Evolutionary conservation across 2,329 filamentous ascomycete species (phyloP).

Genomic region (Chaetomium olivaceum): DNA sequence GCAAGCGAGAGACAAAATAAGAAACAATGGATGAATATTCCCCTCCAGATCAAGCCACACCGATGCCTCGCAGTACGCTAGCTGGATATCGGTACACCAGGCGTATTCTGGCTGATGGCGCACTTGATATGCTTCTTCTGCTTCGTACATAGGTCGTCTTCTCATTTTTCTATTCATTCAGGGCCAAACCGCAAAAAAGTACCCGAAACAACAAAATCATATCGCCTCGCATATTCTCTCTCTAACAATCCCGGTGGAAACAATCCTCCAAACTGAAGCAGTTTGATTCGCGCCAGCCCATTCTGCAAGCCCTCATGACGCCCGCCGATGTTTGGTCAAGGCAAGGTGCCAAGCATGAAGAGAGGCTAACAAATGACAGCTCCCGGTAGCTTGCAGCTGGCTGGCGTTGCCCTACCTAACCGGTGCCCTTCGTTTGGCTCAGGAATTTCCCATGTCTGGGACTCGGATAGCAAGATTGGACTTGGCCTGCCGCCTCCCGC

Average conservation of each 20-base stretch:
- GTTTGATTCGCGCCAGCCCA: neutral
- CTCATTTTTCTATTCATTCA: neutral
- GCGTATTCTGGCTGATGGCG: neutral
- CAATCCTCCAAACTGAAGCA: neutral
- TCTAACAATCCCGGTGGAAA: neutral
- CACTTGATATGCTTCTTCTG: neutral
- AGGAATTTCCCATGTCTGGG: conserved; percentile 2
- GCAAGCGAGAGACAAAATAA: neutral
- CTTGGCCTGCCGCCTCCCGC: conserved; percentile 5
- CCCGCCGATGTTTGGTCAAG: neutral
- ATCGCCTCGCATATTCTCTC: neutral
- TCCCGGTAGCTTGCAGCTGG: conserved; percentile 2
- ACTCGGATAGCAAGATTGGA: conserved; percentile 6
- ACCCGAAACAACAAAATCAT: neutral
- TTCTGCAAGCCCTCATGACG: neutral
- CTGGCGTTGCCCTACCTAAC: neutral
- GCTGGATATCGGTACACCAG: neutral
- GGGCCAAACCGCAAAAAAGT: neutral
- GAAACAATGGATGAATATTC: neutral
- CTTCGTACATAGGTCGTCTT: neutral
- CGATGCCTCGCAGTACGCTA: neutral
- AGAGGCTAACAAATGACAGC: neutral
- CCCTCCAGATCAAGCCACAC: neutral
- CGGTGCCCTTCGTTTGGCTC: neutral
- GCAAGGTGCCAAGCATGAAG: neutral